Evolutionary conservation across 805 yeast genomes (phyloP), one percentile per base, ranked within the genome.

Genomic region (Ogataea trehalophila): DNA sequence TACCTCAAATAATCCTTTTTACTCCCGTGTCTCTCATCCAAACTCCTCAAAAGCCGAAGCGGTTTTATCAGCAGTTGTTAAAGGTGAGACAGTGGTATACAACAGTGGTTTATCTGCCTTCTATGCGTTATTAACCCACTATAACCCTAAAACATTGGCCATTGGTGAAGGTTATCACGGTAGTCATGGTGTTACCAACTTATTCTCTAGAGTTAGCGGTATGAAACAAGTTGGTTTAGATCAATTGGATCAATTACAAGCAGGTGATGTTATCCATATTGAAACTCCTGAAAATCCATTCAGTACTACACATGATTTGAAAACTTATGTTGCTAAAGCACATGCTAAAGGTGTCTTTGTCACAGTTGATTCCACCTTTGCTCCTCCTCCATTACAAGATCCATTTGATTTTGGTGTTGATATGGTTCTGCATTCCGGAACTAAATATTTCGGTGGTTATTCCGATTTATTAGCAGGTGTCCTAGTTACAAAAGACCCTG

Each of bases 401-500:
- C 92, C 95, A 5, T 88, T 89, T 68, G 74, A 74, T 37, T 84
- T 79, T 58, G 96, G 92, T 42, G 96, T 85, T 31, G 97, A 92
- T 65, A 68, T 89, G 54, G 81, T 92, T n/a, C 71, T 92, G 78
- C 97, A 91, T 65, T 88, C 97, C 1, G 96, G 90, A 1, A 91
- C 97, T 0, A 91, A 91, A 63, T 92, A 85, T 68, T 85, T 89
- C 60, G 97, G 96, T 37, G 97, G 98, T n/a, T 97, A 91, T 67
- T 87, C 95, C 6, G 97, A 91, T 64, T 69, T 90, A 39, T 71
- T 91, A 43, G 90, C 96, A 5, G 97, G 98, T 33, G 72, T 85
- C 13, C 67, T 90, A 17, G 80, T 83, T 17, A 81, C 86, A n/a
- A 82, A 83, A 60, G 79, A 79, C 50, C 54, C 59, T 8, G 65